Evolutionary conservation across 192 early-diverging fungal genomes (phyloP), one percentile per base, ranked within the genome.

Genomic region (Coemansia sp.): DNA sequence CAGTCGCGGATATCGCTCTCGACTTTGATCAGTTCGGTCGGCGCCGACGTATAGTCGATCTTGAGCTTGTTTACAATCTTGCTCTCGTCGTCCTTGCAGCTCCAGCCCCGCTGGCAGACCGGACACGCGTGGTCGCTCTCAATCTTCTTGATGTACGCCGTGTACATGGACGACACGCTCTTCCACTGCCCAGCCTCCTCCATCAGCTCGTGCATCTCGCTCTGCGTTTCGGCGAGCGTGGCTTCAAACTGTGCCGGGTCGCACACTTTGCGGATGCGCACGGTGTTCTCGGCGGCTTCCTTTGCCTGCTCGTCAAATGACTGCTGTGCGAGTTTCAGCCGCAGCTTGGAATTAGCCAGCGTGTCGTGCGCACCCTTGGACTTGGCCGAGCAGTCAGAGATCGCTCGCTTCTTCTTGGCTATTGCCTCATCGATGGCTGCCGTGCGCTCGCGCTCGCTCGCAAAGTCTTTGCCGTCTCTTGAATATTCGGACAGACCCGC

Each of bases 81-180:
- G 18, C 25, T 46, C 33, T 73, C 70, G 50, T 79, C 91, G 7
- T 72, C 54, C 11, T 82, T 67, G 32, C 55, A 58, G n/a, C 68
- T 69, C 73, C 95, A 97, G 0, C 72, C 75, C n/a, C 92, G 86
- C 14, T 70, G 70, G 67, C 95, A 98, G 6, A 98, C 79, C 9
- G 94, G 91, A 53, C 95, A 98, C 23, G 81, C 67, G 30, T 89
- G 83, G 33, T 74, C 78, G 12, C 68, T 71, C 50, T 92, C 65
- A n/a, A 85, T 81, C 59, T 86, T 82, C 12, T 65, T 58, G n/a
- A 90, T 66, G 46, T 87, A 94, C 4, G 85, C 80, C 18, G 33
- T 59, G 60, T 92, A 94, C 73, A 92, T 81, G 2, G 73, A 63
- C 32, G 70, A 56, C 14, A 80, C 85, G 67, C 86, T 85, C 55